A percentile compares a stretch with the other conserved stretches of the same genome.
These are phyloP conservation scores for Rehmannia glutinosa DNA, from an alignment of 257 asterid genomes.

Conservation along the genomic window DNA sequence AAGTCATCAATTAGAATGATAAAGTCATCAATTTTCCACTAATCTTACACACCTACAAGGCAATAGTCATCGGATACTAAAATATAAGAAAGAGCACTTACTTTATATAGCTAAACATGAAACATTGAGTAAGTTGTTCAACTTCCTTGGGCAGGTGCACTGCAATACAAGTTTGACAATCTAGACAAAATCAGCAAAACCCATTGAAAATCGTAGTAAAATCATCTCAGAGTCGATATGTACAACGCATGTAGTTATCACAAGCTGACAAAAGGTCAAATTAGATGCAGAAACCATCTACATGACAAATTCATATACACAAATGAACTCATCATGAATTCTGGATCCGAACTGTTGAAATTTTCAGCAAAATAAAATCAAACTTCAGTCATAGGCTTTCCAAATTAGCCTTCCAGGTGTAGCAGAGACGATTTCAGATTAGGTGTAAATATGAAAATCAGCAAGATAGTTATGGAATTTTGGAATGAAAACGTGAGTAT, in stretches of 20 bases:
- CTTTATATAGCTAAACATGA: too few relatives aligned
- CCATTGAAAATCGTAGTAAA: not conserved
- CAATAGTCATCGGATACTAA: too few relatives aligned
- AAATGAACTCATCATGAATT: not conserved
- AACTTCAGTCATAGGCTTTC: not conserved
- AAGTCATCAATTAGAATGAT: too few relatives aligned
- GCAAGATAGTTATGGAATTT: slow-evolving; percentile 8
- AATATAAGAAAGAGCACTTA: too few relatives aligned
- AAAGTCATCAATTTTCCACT: too few relatives aligned
- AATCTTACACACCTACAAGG: too few relatives aligned
- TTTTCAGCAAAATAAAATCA: not conserved
- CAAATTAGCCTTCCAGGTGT: slow-evolving; percentile 83
- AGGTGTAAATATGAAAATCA: slow-evolving; percentile 13
- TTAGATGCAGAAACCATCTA: not conserved
- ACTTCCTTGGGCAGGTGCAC: slow-evolving; percentile 99
- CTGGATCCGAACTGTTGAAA: not conserved
- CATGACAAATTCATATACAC: not conserved
- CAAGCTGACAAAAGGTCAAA: not conserved
- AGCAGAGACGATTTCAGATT: slow-evolving; percentile 73
- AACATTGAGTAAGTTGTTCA: slow-evolving; percentile 84
- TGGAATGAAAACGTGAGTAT: slow-evolving; percentile 13
- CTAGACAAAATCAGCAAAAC: slow-evolving; percentile 85
- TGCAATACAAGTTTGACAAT: slow-evolving; percentile 98
- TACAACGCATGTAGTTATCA: not conserved
- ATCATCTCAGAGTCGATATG: not conserved